Base-by-base conservation (phyloP, 169 alveolate species). In the Plasmodium malariae region DNA sequence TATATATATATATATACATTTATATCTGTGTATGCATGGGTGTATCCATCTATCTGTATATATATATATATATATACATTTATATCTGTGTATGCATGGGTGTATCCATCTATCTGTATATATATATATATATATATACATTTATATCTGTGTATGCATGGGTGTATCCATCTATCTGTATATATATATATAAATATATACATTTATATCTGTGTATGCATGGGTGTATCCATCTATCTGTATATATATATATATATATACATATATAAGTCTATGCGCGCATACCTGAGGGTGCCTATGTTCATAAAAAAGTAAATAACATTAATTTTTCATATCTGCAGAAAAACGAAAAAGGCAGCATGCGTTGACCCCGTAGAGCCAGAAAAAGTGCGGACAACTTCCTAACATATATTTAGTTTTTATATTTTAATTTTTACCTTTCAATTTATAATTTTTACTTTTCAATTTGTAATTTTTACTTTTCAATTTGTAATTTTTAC, bases 291-390 rank as follows among this genome's bases (percentile, higher is more conserved):
- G 5, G n/a, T n/a, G n/a, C 9, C 51, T 40, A 17, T 54, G 28
- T 54, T 0, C 24, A 3, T 9, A 54, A 3, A 54, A 54, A 1
- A 9, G 6, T 40, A 6, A 2, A 26, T 43, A 54, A 30, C n/a
- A 7, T 72, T 49, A n/a, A 19, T 30, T 12, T 19, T 5, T 54
- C 37, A 4, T n/a, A 12, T 60, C 24, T 21, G 6, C 26, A 74
- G 88, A 12, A 74, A 59, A 74, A 93, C 95, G 48, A 80, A 78
- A 32, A 72, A 88, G 59, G 97, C 96, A 2, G 94, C 94, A 43
- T 92, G 95, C 37, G 94, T 95, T 6, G 97, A 95, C 74, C 96
- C 95, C 2, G 93, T 93, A 1, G 95, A 95, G 69, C 92, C 95
- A 30, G 93, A 74, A 32, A 91, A 88, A 83, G 94, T 94, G n/a